Conservation (phyloP, 148 eudicot species). For the Rhododendron henanense region DNA sequence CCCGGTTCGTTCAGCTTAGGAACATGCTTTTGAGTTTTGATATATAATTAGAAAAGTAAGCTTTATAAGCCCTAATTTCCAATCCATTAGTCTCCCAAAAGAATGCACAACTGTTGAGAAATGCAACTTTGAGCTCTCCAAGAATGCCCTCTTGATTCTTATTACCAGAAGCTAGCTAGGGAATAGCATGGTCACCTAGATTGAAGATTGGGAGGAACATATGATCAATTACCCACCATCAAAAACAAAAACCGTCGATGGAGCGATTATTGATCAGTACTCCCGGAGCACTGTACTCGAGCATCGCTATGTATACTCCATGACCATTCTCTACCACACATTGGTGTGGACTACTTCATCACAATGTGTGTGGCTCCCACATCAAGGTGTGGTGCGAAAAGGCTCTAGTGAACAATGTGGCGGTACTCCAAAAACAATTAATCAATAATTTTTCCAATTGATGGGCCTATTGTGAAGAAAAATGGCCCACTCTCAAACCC, state of each 20-base stretch:
- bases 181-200: conserved; percentile 39
- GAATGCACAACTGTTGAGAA: conserved; percentile 34
- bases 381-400: background rate
- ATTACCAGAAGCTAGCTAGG: conserved; percentile 27
- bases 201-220: conserved; percentile 35
- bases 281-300: too few relatives aligned
- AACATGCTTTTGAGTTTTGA: too few relatives aligned
- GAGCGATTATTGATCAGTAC: too few relatives aligned
- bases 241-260: background rate
- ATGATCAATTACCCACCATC: conserved; percentile 14
- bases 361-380: background rate
- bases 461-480: conserved; percentile 13
- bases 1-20: too few relatives aligned
- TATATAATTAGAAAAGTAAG: too few relatives aligned
- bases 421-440: too few relatives aligned
- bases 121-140: conserved; percentile 37
- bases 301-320: too few relatives aligned
- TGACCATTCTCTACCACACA: background rate
- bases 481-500: conserved; percentile 12
- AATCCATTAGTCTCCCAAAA: conserved; percentile 19
- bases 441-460: too few relatives aligned
- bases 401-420: background rate
- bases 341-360: background rate
- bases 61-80: conserved; percentile 16
- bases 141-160: conserved; percentile 24